A percentile compares a stretch with the other conserved stretches of the same genome.
Evolutionary conservation across 2,329 filamentous ascomycete species (phyloP).

Genomic region (Blumeria graminis): DNA sequence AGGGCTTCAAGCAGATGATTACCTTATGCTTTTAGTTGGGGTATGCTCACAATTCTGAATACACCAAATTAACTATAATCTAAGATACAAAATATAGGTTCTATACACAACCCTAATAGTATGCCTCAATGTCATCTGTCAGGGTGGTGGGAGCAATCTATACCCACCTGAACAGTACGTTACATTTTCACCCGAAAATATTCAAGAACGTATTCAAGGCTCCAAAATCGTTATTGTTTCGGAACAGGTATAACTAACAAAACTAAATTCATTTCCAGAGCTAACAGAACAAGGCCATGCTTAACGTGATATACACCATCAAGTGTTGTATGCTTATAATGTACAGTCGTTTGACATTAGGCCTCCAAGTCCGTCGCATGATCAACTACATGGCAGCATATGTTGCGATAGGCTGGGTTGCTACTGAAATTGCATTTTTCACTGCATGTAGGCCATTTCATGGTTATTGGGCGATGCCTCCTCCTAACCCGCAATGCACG

Average conservation of each 20-base stretch:
- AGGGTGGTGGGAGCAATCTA: slow-evolving; percentile 21
- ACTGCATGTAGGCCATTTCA: slow-evolving; percentile 27
- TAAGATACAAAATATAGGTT: slow-evolving; percentile 5
- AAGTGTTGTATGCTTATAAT: slow-evolving; percentile 32
- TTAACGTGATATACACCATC: slow-evolving; percentile 28
- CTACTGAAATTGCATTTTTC: slow-evolving; percentile 24
- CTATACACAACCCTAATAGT: slow-evolving; percentile 20
- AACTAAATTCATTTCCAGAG: slow-evolving; percentile 15
- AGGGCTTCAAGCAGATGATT: slow-evolving; percentile 8
- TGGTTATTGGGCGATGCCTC: slow-evolving; percentile 32
- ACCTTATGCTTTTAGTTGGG: slow-evolving; percentile 7
- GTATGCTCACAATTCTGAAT: slow-evolving; percentile 2
- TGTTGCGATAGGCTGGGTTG: slow-evolving; percentile 21
- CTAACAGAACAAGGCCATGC: slow-evolving; percentile 12
- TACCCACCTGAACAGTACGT: slow-evolving; percentile 17
- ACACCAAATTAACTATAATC: background rate
- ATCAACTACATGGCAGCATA: slow-evolving; percentile 25
- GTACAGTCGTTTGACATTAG: slow-evolving; percentile 28
- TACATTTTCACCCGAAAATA: slow-evolving; percentile 17
- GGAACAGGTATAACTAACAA: slow-evolving; percentile 22
- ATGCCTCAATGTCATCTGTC: slow-evolving; percentile 18
- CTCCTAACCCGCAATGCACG: slow-evolving; percentile 26
- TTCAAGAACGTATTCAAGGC: slow-evolving; percentile 22
- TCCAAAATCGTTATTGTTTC: slow-evolving; percentile 38
- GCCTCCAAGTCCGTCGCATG: slow-evolving; percentile 20